Evolutionary conservation across 768 basidiomycete genomes (phyloP).

Genomic region (Termitomyces bulborhizus): DNA sequence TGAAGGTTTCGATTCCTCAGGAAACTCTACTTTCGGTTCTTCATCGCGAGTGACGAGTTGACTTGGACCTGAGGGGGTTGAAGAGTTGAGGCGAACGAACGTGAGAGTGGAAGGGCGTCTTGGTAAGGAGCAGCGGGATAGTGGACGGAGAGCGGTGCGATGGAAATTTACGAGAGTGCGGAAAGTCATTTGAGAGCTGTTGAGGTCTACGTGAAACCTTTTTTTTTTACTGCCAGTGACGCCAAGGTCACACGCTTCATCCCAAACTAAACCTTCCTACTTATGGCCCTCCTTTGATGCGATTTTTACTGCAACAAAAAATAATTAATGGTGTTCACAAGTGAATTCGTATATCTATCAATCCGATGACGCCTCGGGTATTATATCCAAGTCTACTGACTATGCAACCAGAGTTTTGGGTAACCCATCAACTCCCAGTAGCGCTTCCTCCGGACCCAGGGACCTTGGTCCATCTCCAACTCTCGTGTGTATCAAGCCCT

Average conservation of each 20-base stretch:
- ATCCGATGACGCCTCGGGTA: neutral
- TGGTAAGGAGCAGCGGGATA: neutral
- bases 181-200: neutral
- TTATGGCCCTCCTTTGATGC: no score
- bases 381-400: neutral
- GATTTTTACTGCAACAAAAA: no score
- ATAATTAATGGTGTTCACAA: no score
- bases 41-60: no score
- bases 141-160: neutral
- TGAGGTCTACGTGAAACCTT: no score
- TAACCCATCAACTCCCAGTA: constrained; percentile 65
- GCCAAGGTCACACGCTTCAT: no score
- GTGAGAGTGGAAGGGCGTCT: neutral
- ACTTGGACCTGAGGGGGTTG: neutral
- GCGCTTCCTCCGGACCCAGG: constrained; percentile 50
- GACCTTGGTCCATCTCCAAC: constrained; percentile 90
- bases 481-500: constrained; percentile 84
- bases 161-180: neutral
- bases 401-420: constrained; percentile 46
- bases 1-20: no score
- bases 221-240: no score
- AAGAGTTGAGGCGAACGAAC: neutral
- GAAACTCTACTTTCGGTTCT: no score
- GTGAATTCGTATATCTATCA: no score
- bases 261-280: no score